Base-by-base conservation (phyloP, 345 rosid species). In the Salix udensis region DNA sequence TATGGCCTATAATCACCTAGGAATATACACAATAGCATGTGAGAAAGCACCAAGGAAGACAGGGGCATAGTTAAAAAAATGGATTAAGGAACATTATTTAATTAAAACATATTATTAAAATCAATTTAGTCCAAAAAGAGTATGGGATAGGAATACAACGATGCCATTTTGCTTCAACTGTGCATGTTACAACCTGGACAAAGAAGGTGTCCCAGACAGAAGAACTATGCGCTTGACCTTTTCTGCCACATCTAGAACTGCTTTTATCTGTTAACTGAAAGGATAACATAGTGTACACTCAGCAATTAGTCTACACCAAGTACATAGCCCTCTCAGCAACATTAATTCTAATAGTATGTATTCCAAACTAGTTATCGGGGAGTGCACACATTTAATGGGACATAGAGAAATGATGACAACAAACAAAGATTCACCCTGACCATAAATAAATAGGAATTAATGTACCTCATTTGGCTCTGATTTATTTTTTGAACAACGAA, bases 121-220 rank as follows among this genome's bases (percentile, higher is more conserved):
- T 62, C 42, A 68, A 8, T 55, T 19, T 58, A 58, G 23, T 58
- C 62, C 2, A 55, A 55, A 55, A 4, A 8, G 62, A 6, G 68
- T 65, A 65, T 31, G 34, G 39, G 30, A 65, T 65, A 65, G 62
- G 42, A 77, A 44, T 69, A 71, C 53, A 75, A 72, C 31, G 50
- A 55, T 74, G 53, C 70, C 70, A 70, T 64, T 75, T 50, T 78
- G 72, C 73, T 39, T 75, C 21, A 71, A 11, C 71, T 66, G 61
- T 75, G 74, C 71, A 52, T 26, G 67, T 76, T 77, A 91, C 87
- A 91, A 95, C 98, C 98, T 95, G 80, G 97, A 93, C 84, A 95
- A 84, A 76, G 98, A 95, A 80, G 98, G 98, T 62, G 98, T 95
- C 83, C 98, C 98, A 26, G 98, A 93, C 48, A 95, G 85, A 74